Evolutionary conservation across 352 stramenopile species (phyloP).

Genomic region (Phytophthora fragariaefolia): DNA sequence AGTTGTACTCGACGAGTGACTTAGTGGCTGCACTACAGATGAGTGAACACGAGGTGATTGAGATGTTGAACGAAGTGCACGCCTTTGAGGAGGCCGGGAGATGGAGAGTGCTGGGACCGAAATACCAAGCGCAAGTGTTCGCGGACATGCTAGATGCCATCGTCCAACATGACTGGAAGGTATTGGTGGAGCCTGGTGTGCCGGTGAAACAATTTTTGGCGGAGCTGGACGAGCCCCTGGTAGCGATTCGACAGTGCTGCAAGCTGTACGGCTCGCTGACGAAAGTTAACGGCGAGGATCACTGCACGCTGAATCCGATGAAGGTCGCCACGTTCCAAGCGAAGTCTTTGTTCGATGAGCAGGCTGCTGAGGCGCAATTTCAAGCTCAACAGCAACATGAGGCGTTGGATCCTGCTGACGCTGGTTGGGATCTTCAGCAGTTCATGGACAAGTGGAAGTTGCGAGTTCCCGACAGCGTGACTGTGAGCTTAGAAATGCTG

Average conservation of each 20-base stretch:
- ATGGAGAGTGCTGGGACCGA: slow-evolving; percentile 67
- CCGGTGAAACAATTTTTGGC: slow-evolving; percentile 49
- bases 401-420: slow-evolving; percentile 31
- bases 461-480: slow-evolving; percentile 70
- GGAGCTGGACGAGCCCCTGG: slow-evolving; percentile 45
- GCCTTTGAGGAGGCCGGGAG: slow-evolving; percentile 77
- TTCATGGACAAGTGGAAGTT: slow-evolving; percentile 89
- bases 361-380: slow-evolving; percentile 45
- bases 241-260: slow-evolving; percentile 77
- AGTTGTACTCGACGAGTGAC: slow-evolving; percentile 66
- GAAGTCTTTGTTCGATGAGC: slow-evolving; percentile 77
- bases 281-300: slow-evolving; percentile 27
- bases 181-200: slow-evolving; percentile 48
- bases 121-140: slow-evolving; percentile 70
- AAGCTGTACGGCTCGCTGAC: slow-evolving; percentile 61
- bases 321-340: slow-evolving; percentile 82
- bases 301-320: slow-evolving; percentile 55
- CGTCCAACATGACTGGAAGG: slow-evolving; percentile 77
- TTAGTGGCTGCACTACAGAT: slow-evolving; percentile 68
- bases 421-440: slow-evolving; percentile 58
- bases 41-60: slow-evolving; percentile 68
- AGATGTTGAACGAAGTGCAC: slow-evolving; percentile 64
- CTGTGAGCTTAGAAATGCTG: slow-evolving; percentile 70
- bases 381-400: slow-evolving; percentile 41
- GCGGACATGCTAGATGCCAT: slow-evolving; percentile 75